Percentiles rank a stretch among this genome's conserved stretches.
Evolutionary conservation across 2,329 filamentous ascomycete genomes (phyloP).

Genomic region (Talaromyces amestolkiae): DNA sequence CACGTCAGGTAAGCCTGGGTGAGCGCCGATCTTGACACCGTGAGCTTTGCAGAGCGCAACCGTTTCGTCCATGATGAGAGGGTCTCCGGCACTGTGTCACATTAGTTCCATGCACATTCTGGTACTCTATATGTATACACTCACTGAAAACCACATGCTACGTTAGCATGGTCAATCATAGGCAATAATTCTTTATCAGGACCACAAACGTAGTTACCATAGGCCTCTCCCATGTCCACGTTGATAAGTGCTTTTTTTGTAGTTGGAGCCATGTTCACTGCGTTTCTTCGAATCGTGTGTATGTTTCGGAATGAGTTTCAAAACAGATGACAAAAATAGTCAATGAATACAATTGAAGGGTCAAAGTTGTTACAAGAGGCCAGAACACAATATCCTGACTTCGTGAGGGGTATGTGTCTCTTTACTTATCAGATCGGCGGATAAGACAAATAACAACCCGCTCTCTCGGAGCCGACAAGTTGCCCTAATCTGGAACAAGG

Average conservation of each 20-base stretch:
- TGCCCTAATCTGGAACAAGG: not conserved
- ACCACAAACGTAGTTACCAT: slow-evolving; percentile 49
- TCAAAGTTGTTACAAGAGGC: not conserved
- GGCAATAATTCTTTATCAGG: slow-evolving; percentile 62
- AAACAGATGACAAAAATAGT: not conserved
- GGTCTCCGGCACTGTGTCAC: slow-evolving; percentile 46
- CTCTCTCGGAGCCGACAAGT: not conserved
- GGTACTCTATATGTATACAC: not conserved
- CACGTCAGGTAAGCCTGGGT: slow-evolving; percentile 64
- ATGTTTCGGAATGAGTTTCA: not conserved
- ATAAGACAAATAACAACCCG: not conserved
- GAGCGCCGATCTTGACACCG: slow-evolving; percentile 58
- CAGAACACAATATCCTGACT: not conserved
- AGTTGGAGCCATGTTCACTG: slow-evolving; percentile 46
- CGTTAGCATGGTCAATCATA: slow-evolving; percentile 61
- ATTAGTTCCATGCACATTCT: not conserved
- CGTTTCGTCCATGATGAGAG: slow-evolving; percentile 62
- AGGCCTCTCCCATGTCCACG: slow-evolving; percentile 49
- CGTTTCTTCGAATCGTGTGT: slow-evolving; percentile 12
- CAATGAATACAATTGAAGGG: not conserved
- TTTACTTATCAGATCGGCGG: not conserved
- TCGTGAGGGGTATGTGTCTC: not conserved
- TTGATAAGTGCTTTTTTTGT: slow-evolving; percentile 53
- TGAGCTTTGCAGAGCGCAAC: slow-evolving; percentile 58
- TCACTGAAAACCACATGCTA: slow-evolving; percentile 59